phyloP scores from a whole-genome alignment of 257 asterid genomes.

The Capsicum chinense region DNA sequence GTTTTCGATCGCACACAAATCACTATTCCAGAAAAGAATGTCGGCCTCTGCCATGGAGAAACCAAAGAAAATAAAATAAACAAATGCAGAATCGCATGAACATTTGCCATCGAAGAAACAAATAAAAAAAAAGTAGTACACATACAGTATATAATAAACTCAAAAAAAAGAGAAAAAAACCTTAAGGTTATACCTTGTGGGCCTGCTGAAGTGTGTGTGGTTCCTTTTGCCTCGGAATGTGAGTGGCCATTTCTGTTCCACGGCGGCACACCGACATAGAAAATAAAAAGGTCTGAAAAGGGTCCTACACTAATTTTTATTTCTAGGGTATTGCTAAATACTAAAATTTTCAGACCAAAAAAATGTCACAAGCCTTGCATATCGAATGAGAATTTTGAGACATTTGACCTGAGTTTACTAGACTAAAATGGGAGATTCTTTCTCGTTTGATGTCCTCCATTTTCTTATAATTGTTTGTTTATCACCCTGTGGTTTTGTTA shows the following conservation, averaged over 20 bases:
- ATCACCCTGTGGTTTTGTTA: no score
- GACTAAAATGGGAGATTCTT: no score
- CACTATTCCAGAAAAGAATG: not conserved
- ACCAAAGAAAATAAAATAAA: not conserved
- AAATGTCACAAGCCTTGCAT: no score
- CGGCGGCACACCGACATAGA: not conserved
- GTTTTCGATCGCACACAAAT: not conserved
- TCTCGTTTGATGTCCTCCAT: no score
- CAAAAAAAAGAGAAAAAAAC: not conserved
- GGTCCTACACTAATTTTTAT: not conserved
- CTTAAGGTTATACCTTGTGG: not conserved
- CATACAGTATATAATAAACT: not conserved
- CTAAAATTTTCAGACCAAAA: no score
- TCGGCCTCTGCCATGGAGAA: not conserved
- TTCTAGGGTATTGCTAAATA: not conserved
- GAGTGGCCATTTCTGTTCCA: constrained; percentile 10
- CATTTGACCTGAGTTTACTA: no score
- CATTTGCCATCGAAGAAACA: not conserved
- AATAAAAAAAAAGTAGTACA: not conserved
- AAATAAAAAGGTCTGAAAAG: not conserved
- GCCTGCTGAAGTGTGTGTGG: not conserved
- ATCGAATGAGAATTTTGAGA: no score
- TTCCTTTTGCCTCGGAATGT: not conserved
- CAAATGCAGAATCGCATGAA: not conserved
- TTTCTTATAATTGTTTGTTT: no score